phyloP scores from a whole-genome alignment of 2,329 filamentous ascomycete species.

The Penicillium hordei region DNA sequence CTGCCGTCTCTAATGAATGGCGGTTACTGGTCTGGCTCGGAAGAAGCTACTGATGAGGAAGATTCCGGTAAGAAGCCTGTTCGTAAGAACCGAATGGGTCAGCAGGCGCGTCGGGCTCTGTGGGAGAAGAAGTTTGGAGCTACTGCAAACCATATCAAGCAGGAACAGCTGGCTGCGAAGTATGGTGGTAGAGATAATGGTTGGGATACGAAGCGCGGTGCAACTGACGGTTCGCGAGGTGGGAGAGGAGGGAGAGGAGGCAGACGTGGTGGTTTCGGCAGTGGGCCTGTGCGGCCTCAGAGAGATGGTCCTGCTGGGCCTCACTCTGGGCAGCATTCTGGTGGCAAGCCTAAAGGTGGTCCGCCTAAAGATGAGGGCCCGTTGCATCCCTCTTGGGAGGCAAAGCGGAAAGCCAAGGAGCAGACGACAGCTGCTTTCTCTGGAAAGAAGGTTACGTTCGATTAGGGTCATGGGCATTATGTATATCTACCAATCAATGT shows the following conservation, averaged over 20 bases:
- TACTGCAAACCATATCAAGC: conserved; percentile 58
- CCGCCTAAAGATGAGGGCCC: conserved; percentile 48
- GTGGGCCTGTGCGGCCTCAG: conserved; percentile 12
- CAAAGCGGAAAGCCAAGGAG: conserved; percentile 60
- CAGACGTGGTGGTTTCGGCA: conserved; percentile 18
- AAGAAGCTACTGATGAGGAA: conserved; percentile 51
- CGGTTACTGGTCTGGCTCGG: conserved; percentile 64
- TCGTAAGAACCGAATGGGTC: conserved; percentile 63
- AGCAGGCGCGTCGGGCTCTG: conserved; percentile 60
- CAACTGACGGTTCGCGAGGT: conserved; percentile 39
- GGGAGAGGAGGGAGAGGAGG: conserved; percentile 26
- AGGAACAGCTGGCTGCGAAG: conserved; percentile 36
- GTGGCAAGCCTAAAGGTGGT: conserved; percentile 23
- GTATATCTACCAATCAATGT: conserved; percentile 5
- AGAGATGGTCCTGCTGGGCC: conserved; percentile 10
- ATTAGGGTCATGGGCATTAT: conserved; percentile 41
- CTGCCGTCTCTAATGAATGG: conserved; percentile 61
- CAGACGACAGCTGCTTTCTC: conserved; percentile 51
- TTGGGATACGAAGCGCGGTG: conserved; percentile 61
- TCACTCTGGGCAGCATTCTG: conserved; percentile 21
- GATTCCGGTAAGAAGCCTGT: conserved; percentile 33
- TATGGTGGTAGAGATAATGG: conserved; percentile 49
- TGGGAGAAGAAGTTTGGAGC: conserved; percentile 63
- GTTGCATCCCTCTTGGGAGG: conserved; percentile 66
- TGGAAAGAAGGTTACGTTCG: conserved; percentile 64